phyloP scores from a whole-genome alignment of 169 alveolate species.

The Plasmodium coatneyi region DNA sequence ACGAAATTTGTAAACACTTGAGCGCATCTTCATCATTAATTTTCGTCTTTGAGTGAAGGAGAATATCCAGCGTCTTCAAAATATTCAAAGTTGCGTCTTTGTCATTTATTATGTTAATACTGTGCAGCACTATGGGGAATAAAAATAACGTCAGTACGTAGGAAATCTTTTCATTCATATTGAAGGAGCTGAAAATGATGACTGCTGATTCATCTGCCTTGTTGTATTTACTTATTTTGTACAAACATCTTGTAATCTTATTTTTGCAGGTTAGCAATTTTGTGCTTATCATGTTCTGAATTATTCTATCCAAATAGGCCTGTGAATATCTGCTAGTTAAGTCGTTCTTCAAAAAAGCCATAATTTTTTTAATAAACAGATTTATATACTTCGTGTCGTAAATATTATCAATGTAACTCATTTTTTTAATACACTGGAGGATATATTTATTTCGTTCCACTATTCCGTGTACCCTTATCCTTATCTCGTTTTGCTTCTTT shows the following conservation, averaged over 20 bases:
- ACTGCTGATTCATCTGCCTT: slow-evolving; percentile 70
- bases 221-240: slow-evolving; percentile 69
- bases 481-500: slow-evolving; percentile 52
- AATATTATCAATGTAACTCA: slow-evolving; percentile 54
- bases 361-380: slow-evolving; percentile 60
- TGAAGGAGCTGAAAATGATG: slow-evolving; percentile 62
- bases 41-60: slow-evolving; percentile 24
- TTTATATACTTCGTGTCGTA: slow-evolving; percentile 50
- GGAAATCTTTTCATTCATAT: slow-evolving; percentile 54
- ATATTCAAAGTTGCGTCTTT: slow-evolving; percentile 45
- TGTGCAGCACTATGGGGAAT: slow-evolving; percentile 61
- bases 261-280: slow-evolving; percentile 33
- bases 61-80: slow-evolving; percentile 62
- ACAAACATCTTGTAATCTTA: slow-evolving; percentile 63
- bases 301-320: slow-evolving; percentile 36
- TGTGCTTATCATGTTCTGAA: slow-evolving; percentile 47
- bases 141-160: slow-evolving; percentile 56
- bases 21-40: slow-evolving; percentile 68
- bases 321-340: slow-evolving; percentile 62
- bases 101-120: slow-evolving; percentile 70
- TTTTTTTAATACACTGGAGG: slow-evolving; percentile 43
- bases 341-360: slow-evolving; percentile 69
- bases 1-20: slow-evolving; percentile 66
- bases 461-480: slow-evolving; percentile 29
- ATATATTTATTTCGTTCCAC: slow-evolving; percentile 56